Base-by-base conservation (phyloP, 345 rosid genomes). In the Aquilaria yunnanensis region DNA sequence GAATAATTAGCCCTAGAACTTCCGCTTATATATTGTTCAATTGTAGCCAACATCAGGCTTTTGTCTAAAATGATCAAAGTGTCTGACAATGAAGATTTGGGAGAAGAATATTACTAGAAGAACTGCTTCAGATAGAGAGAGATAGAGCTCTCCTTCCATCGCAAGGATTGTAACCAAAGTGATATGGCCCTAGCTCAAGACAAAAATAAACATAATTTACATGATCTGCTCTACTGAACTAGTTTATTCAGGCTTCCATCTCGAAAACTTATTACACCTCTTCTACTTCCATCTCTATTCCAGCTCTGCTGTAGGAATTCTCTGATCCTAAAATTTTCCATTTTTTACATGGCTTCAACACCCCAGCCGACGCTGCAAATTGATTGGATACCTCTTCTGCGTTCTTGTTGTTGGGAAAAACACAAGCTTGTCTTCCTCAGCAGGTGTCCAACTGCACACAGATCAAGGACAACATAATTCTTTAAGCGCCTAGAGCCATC, bases 381-480 rank as follows among this genome's bases (percentile, higher is more conserved):
- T 70, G 72, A 95, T 84, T 3, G 96, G 97, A 57, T 85, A 95
- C 16, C 96, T 84, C 81, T 95, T 95, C 67, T 85, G 92, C 32
- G 88, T 95, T 75, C 96, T 75, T 13, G 96, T 91, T 0, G 99
- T 95, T 2, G 96, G 98, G 67, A 95, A 95, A 85, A 91, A 95
- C 0, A 95, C 80, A 60, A 95, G 46, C 85, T 83, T 89, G 67
- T 95, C 96, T 71, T 91, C 73, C 64, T 87, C 96, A 1, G 94
- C 94, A 5, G 96, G 92, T 59, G 61, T 75, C 99, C 97, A 95
- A 72, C 99, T 91, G 86, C 43, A 62, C 64, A 54, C 9, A 52
- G 32, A 14, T 10, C 16, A 49, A 43, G 37, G 8, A 37, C 43
- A 37, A 37, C 1, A 1, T 37, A 23, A 23, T 23, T 23, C 23